Evolutionary conservation across 148 eudicot genomes (phyloP).

Genomic region (Selenicereus undatus): DNA sequence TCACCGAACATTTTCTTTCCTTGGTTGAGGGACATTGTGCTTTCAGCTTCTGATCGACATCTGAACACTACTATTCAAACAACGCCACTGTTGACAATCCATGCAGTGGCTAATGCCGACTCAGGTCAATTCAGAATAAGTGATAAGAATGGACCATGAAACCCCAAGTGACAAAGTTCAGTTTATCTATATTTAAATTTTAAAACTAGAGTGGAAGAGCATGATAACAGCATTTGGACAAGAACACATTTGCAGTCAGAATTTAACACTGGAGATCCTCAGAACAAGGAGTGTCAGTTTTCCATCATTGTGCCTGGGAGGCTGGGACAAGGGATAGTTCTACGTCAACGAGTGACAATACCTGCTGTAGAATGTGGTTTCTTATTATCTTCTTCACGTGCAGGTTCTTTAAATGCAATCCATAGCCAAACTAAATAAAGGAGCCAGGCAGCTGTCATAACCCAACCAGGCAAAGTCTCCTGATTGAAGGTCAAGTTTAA

Average conservation of each 20-base stretch:
- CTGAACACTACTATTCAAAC: neutral
- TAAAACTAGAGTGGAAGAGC: neutral
- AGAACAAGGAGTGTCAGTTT: too few species aligned
- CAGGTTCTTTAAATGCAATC: conserved; percentile 38
- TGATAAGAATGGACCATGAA: neutral
- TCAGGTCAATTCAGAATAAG: too few species aligned
- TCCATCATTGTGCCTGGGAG: too few species aligned
- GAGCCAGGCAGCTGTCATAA: conserved; percentile 42
- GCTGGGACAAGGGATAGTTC: too few species aligned
- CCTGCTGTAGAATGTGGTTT: conserved; percentile 39
- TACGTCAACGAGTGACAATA: conserved; percentile 13
- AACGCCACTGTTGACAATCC: neutral
- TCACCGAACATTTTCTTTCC: neutral
- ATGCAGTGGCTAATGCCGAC: neutral
- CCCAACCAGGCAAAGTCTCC: conserved; percentile 44
- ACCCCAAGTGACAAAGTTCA: neutral
- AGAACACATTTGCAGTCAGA: too few species aligned
- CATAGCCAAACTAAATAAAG: conserved; percentile 35
- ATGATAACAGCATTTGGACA: neutral
- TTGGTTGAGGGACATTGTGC: neutral
- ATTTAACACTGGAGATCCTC: too few species aligned
- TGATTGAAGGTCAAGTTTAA: conserved; percentile 35
- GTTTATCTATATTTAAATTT: neutral
- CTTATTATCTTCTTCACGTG: conserved; percentile 31
- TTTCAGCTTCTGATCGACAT: neutral